Conservation (phyloP, 306 rosid genomes). For the Luffa acutangula region DNA sequence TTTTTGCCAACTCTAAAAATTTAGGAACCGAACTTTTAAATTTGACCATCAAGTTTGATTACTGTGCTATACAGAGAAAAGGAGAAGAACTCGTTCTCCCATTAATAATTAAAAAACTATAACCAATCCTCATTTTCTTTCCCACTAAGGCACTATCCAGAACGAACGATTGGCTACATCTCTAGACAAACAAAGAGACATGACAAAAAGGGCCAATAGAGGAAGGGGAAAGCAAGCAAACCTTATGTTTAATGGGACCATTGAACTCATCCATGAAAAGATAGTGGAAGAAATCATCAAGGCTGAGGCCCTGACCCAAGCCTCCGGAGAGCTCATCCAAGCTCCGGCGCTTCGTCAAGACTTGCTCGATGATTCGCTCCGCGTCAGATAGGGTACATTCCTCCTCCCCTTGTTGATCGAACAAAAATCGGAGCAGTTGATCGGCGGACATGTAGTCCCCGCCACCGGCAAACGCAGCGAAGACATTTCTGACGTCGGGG, state of each 20-base stretch:
- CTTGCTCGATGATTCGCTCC: conserved; percentile 19
- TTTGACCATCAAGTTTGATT: not conserved
- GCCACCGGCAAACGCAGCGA: conserved; percentile 31
- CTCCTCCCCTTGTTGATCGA: conserved; percentile 39
- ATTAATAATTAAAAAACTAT: not conserved
- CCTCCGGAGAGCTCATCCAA: not conserved
- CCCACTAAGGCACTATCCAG: not conserved
- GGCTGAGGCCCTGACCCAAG: conserved; percentile 14
- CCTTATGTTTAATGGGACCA: conserved; percentile 47
- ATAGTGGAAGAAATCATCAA: conserved; percentile 52
- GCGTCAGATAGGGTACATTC: conserved; percentile 28
- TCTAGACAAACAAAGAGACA: not conserved
- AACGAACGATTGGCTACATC: not conserved
- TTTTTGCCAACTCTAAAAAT: not conserved
- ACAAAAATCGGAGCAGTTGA: conserved; percentile 41
- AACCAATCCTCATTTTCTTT: not conserved
- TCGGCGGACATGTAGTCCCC: conserved; percentile 28
- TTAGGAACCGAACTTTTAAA: not conserved
- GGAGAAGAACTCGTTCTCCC: not conserved
- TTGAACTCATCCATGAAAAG: conserved; percentile 45
- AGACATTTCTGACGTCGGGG: conserved; percentile 40
- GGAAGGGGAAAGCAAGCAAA: conserved; percentile 6
- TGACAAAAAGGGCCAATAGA: too few species aligned
- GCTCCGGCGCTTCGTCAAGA: conserved; percentile 19
- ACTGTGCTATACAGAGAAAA: not conserved